Evolutionary conservation across 2,329 filamentous ascomycete genomes (phyloP).

Genomic region (Fusarium veterinarium): DNA sequence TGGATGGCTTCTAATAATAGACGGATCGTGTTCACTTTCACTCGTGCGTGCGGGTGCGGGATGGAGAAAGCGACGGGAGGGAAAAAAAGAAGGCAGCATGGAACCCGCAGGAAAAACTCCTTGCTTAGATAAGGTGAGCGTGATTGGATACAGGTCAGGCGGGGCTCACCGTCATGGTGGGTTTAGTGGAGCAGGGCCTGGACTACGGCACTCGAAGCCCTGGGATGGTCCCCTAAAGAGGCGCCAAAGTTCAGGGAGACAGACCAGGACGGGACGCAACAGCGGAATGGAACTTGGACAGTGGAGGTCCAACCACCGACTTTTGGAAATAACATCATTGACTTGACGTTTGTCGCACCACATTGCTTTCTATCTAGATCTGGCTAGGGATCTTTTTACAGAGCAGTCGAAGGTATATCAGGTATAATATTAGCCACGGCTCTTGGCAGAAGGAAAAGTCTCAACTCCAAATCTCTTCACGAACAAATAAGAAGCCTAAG

Average conservation of each 20-base stretch:
- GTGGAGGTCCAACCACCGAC: conserved; percentile 31
- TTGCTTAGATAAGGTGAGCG: conserved; percentile 33
- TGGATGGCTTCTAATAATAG: conserved; percentile 48
- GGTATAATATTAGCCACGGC: background rate
- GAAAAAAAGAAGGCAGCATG: conserved; percentile 44
- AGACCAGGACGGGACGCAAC: conserved; percentile 1
- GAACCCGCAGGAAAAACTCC: conserved; percentile 29
- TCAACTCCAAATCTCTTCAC: background rate
- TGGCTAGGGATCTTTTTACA: background rate
- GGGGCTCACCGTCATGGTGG: conserved; percentile 28
- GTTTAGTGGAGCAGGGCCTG: background rate
- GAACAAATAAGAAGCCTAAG: background rate
- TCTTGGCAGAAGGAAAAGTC: background rate
- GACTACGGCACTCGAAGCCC: conserved; percentile 25
- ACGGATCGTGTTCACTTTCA: conserved; percentile 49
- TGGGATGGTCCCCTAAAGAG: conserved; percentile 27
- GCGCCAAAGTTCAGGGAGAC: conserved; percentile 20
- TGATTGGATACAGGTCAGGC: conserved; percentile 5
- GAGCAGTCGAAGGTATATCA: background rate
- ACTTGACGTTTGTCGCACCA: conserved; percentile 6
- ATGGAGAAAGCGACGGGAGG: conserved; percentile 37
- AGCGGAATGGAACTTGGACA: background rate
- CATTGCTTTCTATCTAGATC: background rate
- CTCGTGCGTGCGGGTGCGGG: conserved; percentile 33
- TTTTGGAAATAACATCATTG: conserved; percentile 19